Percentiles rank a stretch among this genome's conserved stretches.
These are phyloP conservation scores for Angomonas deanei DNA, from an alignment of 208 protist species.

Conservation along the genomic window DNA sequence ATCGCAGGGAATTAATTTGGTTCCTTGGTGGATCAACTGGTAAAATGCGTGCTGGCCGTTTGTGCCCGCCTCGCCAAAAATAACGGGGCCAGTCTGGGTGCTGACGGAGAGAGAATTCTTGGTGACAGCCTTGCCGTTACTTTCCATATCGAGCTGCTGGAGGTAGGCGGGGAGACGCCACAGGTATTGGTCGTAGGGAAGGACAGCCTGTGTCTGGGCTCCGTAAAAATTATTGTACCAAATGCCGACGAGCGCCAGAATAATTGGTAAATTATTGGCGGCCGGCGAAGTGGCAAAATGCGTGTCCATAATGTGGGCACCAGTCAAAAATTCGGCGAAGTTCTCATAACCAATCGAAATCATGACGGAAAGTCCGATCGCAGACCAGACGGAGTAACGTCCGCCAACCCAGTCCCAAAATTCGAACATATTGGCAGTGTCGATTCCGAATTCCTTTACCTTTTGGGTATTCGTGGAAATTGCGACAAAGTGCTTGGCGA, in stretches of 20 bases:
- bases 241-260: constrained; percentile 93
- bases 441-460: constrained; percentile 94
- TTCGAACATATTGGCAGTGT: constrained; percentile 96
- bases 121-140: constrained; percentile 94
- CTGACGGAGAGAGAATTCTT: constrained; percentile 46
- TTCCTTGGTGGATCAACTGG: constrained; percentile 96
- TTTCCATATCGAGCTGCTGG: constrained; percentile 97
- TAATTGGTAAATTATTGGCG: constrained; percentile 88
- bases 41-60: constrained; percentile 95
- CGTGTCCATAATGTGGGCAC: constrained; percentile 78
- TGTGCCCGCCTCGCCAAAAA: constrained; percentile 96
- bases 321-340: constrained; percentile 93
- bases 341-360: constrained; percentile 93
- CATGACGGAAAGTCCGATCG: constrained; percentile 95
- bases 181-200: constrained; percentile 98
- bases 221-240: constrained; percentile 98
- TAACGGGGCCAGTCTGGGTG: constrained; percentile 92
- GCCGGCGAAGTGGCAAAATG: constrained; percentile 68
- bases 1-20: constrained; percentile 95
- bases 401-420: constrained; percentile 99
- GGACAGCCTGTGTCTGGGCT: constrained; percentile 92
- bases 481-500: constrained; percentile 97
- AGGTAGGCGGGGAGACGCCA: constrained; percentile 96
- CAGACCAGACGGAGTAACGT: constrained; percentile 96
- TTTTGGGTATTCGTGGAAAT: constrained; percentile 93